Conservation (phyloP, 148 eudicot genomes). For the Spergularia bocconei region DNA sequence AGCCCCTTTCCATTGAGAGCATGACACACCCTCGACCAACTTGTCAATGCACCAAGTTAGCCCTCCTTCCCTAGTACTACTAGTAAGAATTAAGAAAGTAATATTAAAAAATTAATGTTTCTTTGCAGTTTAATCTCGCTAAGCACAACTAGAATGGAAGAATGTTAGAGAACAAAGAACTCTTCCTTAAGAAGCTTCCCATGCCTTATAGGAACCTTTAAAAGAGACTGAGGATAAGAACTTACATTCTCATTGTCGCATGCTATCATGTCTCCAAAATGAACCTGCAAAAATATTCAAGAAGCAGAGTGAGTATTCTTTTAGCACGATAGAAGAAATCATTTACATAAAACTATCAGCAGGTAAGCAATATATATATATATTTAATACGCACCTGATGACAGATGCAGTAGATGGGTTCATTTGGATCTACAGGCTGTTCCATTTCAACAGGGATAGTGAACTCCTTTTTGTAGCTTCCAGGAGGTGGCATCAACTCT, state of each 20-base stretch:
- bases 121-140: not conserved
- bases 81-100: not conserved
- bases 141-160: not conserved
- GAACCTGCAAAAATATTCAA: slow-evolving; percentile 54
- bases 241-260: slow-evolving; percentile 96
- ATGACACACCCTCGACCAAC: not conserved
- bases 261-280: slow-evolving; percentile 99
- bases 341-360: not conserved
- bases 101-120: not conserved
- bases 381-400: slow-evolving; percentile 57
- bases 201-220: not conserved
- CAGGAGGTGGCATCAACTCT: slow-evolving; percentile 99
- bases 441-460: slow-evolving; percentile 70
- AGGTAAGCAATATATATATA: not conserved
- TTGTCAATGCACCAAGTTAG: not conserved
- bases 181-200: not conserved
- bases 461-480: slow-evolving; percentile 79
- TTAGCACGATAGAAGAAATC: not conserved
- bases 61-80: not conserved
- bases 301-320: slow-evolving; percentile 4
- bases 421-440: slow-evolving; percentile 97
- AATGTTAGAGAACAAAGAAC: not conserved
- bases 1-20: not conserved
- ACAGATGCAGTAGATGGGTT: slow-evolving; percentile 93
- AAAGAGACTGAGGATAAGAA: slow-evolving; percentile 6